Evolutionary conservation across 768 basidiomycete species (phyloP).

Genomic region (Daedalea quercina): DNA sequence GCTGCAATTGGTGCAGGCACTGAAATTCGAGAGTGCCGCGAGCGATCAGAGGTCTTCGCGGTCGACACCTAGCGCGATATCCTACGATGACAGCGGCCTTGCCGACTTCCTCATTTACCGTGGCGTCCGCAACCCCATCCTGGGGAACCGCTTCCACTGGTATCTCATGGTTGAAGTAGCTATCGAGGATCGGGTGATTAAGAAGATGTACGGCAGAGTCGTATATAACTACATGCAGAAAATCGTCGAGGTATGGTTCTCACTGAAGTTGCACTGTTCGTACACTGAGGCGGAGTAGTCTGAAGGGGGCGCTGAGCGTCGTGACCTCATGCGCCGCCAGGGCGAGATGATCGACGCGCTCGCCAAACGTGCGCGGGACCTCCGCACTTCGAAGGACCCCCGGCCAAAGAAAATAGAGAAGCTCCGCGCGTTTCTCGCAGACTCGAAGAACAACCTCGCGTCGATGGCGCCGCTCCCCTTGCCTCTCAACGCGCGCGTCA

Average conservation of each 20-base stretch:
- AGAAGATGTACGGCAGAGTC: conserved; percentile 90
- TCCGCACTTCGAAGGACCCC: conserved; percentile 86
- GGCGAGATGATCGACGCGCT: conserved; percentile 84
- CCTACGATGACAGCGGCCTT: conserved; percentile 88
- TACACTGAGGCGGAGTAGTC: conserved; percentile 29
- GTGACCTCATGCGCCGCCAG: conserved; percentile 88
- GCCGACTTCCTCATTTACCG: conserved; percentile 88
- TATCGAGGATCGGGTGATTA: conserved; percentile 75
- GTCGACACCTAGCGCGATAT: conserved; percentile 65
- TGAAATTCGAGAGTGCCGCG: conserved; percentile 88
- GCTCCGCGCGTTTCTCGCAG: conserved; percentile 75
- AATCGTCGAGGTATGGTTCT: conserved; percentile 64
- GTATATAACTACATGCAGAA: conserved; percentile 87
- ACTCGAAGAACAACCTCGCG: conserved; percentile 79
- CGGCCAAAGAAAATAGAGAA: conserved; percentile 98
- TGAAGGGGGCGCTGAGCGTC: conserved; percentile 72
- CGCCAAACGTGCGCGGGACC: conserved; percentile 78
- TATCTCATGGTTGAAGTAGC: conserved; percentile 97
- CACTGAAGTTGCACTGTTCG: background rate
- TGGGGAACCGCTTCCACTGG: conserved; percentile 95
- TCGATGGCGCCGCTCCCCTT: conserved; percentile 78
- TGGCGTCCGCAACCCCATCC: conserved; percentile 72
- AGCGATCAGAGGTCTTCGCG: conserved; percentile 74
- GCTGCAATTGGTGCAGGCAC: conserved; percentile 92
- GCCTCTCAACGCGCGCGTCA: conserved; percentile 83